These are phyloP conservation scores for Emmonsiellopsis sp. DNA, from an alignment of 2,329 filamentous ascomycete species.

Conservation along the genomic window DNA sequence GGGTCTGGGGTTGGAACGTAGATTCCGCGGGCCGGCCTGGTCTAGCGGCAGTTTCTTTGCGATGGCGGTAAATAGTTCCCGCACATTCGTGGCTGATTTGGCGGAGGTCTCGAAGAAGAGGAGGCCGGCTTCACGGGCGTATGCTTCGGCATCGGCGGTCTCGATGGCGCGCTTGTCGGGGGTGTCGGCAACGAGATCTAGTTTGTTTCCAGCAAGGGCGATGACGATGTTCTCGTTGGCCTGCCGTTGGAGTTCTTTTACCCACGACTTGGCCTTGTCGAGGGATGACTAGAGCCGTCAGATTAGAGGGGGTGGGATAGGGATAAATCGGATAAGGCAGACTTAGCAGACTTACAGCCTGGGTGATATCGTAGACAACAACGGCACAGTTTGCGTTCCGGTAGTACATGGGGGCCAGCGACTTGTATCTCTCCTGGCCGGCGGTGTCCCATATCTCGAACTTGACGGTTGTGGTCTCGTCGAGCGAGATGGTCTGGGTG, in stretches of 20 bases:
- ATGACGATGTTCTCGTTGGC: constrained; percentile 99
- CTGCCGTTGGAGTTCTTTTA: constrained; percentile 96
- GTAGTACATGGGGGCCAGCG: constrained; percentile 98
- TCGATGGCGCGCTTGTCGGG: constrained; percentile 91
- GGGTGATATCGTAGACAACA: constrained; percentile 98
- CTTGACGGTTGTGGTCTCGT: constrained; percentile 97
- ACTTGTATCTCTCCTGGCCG: constrained; percentile 98
- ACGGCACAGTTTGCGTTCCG: constrained; percentile 98
- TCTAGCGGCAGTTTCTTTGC: constrained; percentile 96
- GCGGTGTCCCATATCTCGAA: constrained; percentile 99
- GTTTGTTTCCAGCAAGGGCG: constrained; percentile 92
- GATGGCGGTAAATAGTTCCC: constrained; percentile 92
- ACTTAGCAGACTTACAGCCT: constrained; percentile 61
- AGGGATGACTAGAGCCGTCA: constrained; percentile 62
- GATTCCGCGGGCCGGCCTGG: constrained; percentile 83
- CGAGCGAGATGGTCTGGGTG: constrained; percentile 96
- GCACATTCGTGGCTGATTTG: constrained; percentile 93
- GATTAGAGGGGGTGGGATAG: neutral
- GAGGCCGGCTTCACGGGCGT: constrained; percentile 84
- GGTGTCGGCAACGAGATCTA: constrained; percentile 88
- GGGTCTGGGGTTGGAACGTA: constrained; percentile 55
- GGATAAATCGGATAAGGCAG: neutral
- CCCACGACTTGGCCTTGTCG: constrained; percentile 98
- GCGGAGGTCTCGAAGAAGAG: constrained; percentile 98
- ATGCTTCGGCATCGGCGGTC: constrained; percentile 85